Percentiles rank a stretch among this genome's conserved stretches.
These are phyloP conservation scores for Thalassia testudinum DNA, from an alignment of 116 monocot genomes.

Conservation along the genomic window DNA sequence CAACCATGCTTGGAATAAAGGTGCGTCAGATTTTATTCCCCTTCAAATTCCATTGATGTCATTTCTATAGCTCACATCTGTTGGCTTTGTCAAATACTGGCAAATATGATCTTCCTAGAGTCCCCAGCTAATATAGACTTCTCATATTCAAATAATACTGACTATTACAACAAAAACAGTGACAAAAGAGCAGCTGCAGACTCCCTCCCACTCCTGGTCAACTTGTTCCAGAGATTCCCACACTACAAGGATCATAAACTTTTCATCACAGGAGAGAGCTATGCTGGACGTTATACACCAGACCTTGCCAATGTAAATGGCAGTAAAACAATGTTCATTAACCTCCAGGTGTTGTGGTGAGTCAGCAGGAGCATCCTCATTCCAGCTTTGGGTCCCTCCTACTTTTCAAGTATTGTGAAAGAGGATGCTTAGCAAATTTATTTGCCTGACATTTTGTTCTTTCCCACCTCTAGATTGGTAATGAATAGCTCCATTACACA, in stretches of 20 bases:
- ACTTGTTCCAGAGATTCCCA: constrained; percentile 9
- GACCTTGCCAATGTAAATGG: constrained; percentile 1
- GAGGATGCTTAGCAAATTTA: too few species aligned
- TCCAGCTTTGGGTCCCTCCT: too few species aligned
- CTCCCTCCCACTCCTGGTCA: constrained; percentile 1
- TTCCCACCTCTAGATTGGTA: too few species aligned
- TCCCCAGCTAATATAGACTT: constrained; percentile 6
- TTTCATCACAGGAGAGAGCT: constrained; percentile 9
- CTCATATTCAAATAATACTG: constrained; percentile 6
- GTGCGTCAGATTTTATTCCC: constrained; percentile 4
- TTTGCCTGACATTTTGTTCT: too few species aligned
- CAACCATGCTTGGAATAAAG: constrained; percentile 44
- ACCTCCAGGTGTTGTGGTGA: constrained; percentile 8
- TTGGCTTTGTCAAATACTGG: constrained; percentile 1
- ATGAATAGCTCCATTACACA: too few species aligned
- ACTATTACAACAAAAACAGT: background rate
- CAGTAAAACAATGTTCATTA: constrained; percentile 1
- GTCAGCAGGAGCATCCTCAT: too few species aligned
- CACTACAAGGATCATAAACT: constrained; percentile 4
- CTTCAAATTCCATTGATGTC: background rate
- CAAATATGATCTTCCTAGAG: constrained; percentile 8
- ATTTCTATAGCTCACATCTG: background rate
- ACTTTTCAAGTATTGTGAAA: too few species aligned
- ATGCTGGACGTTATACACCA: constrained; percentile 6
- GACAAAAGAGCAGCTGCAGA: background rate